These are phyloP conservation scores for Strobilomyces echinocephalus DNA, from an alignment of 768 basidiomycete species.

Conservation along the genomic window DNA sequence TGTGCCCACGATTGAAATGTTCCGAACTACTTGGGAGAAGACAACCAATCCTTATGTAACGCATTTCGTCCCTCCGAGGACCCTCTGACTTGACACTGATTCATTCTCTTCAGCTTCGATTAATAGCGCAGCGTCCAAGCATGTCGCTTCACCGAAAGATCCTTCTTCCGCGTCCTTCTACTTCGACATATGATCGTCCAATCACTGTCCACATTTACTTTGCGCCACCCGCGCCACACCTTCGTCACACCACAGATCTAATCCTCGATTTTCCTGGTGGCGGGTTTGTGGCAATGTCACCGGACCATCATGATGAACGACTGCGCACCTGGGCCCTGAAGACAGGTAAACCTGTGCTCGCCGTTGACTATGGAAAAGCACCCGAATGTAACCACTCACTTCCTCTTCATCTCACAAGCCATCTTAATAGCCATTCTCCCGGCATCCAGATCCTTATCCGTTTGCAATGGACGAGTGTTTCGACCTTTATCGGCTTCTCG, in stretches of 20 bases:
- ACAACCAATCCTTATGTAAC: slow-evolving; percentile 84
- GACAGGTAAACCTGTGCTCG: slow-evolving; percentile 74
- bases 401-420: background rate
- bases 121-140: slow-evolving; percentile 49
- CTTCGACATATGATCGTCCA: slow-evolving; percentile 74
- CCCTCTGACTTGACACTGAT: slow-evolving; percentile 3
- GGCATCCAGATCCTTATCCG: slow-evolving; percentile 81
- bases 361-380: slow-evolving; percentile 94
- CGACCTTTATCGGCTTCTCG: slow-evolving; percentile 79
- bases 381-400: slow-evolving; percentile 70
- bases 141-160: slow-evolving; percentile 69
- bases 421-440: slow-evolving; percentile 1
- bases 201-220: slow-evolving; percentile 84
- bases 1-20: slow-evolving; percentile 93
- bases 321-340: slow-evolving; percentile 78
- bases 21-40: slow-evolving; percentile 96
- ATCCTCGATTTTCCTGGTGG: slow-evolving; percentile 94
- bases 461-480: slow-evolving; percentile 95
- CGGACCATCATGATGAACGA: slow-evolving; percentile 95
- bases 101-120: slow-evolving; percentile 51
- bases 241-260: slow-evolving; percentile 68
- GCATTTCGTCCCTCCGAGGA: slow-evolving; percentile 22
- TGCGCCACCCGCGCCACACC: slow-evolving; percentile 56
- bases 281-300: slow-evolving; percentile 94
- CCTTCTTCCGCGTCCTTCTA: slow-evolving; percentile 73